These are phyloP conservation scores for Wickerhamiella sergipiensis DNA, from an alignment of 805 yeast genomes.

Conservation along the genomic window DNA sequence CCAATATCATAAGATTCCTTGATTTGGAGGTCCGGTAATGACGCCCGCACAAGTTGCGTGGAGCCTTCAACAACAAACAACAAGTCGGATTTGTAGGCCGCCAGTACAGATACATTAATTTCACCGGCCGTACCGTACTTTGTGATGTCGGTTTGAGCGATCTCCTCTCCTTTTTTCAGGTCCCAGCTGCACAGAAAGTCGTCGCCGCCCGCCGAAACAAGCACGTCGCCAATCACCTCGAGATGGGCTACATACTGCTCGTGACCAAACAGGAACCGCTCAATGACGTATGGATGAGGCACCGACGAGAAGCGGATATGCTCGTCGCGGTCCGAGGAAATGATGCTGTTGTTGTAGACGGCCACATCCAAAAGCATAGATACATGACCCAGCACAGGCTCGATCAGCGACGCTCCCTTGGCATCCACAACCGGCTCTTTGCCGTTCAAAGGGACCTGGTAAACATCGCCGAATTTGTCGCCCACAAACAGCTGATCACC, in stretches of 20 bases:
- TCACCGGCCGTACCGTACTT: constrained; percentile 21
- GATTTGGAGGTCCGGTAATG: constrained; percentile 5
- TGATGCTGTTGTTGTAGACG: constrained; percentile 35
- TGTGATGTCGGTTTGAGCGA: constrained; percentile 38
- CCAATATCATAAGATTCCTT: constrained; percentile 3
- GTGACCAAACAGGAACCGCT: constrained; percentile 80
- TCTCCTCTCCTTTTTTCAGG: constrained; percentile 45
- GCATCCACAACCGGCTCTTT: constrained; percentile 15
- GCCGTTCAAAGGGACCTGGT: constrained; percentile 34
- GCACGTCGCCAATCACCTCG: constrained; percentile 39
- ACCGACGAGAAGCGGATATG: constrained; percentile 75
- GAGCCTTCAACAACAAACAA: constrained; percentile 10
- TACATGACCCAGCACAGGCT: constrained; percentile 86
- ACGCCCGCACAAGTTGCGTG: constrained; percentile 5
- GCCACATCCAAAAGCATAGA: constrained; percentile 80
- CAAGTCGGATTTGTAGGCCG: constrained; percentile 1
- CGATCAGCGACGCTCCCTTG: constrained; percentile 26
- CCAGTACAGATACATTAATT: constrained; percentile 9
- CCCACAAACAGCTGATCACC: constrained; percentile 50
- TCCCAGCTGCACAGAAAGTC: constrained; percentile 60
- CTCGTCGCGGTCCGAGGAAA: constrained; percentile 90
- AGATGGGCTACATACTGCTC: constrained; percentile 64
- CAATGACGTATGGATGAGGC: constrained; percentile 67
- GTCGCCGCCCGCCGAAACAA: constrained; percentile 91
- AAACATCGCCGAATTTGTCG: constrained; percentile 95